Percentiles rank a stretch among this genome's conserved stretches.
Conservation (phyloP, 1,284 basidiomycete species). For the Malassezia globosa region DNA sequence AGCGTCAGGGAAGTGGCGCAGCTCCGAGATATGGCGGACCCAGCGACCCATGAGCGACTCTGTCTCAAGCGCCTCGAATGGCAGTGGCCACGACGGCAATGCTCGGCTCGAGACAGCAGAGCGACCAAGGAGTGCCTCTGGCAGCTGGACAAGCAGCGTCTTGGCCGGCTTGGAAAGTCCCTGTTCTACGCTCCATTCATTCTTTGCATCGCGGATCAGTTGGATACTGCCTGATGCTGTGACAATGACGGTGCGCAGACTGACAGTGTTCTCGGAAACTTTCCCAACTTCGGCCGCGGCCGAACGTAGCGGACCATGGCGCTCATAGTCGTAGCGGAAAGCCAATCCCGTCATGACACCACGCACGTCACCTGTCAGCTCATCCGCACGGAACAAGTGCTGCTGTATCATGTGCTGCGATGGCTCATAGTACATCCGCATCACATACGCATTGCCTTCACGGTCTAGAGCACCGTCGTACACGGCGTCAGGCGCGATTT, state of each 20-base stretch:
- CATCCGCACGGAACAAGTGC: slow-evolving; percentile 56
- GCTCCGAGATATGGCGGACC: slow-evolving; percentile 30
- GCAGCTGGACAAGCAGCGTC: slow-evolving; percentile 62
- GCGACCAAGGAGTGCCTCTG: slow-evolving; percentile 54
- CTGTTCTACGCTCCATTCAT: slow-evolving; percentile 74
- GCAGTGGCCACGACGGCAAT: not conserved
- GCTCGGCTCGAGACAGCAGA: slow-evolving; percentile 18
- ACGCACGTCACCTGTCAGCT: slow-evolving; percentile 50
- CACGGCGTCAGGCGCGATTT: slow-evolving; percentile 40
- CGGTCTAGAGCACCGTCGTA: slow-evolving; percentile 55
- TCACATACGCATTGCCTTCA: slow-evolving; percentile 56
- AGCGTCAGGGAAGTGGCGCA: not conserved
- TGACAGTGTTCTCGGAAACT: slow-evolving; percentile 49
- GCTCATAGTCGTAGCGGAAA: slow-evolving; percentile 61
- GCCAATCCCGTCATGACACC: slow-evolving; percentile 57
- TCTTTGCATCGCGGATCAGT: slow-evolving; percentile 57
- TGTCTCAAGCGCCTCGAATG: slow-evolving; percentile 6
- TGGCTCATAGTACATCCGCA: slow-evolving; percentile 56
- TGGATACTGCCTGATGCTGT: slow-evolving; percentile 71
- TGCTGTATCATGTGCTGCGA: slow-evolving; percentile 48
- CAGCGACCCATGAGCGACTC: slow-evolving; percentile 50
- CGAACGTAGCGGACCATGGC: slow-evolving; percentile 59
- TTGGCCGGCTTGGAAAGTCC: slow-evolving; percentile 57
- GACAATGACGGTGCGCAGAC: slow-evolving; percentile 56
- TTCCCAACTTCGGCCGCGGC: slow-evolving; percentile 52